A percentile compares a stretch with the other conserved stretches of the same genome.
These are phyloP conservation scores for Rhizophagus sp. DNA, from an alignment of 192 early-diverging fungal species.

Conservation along the genomic window DNA sequence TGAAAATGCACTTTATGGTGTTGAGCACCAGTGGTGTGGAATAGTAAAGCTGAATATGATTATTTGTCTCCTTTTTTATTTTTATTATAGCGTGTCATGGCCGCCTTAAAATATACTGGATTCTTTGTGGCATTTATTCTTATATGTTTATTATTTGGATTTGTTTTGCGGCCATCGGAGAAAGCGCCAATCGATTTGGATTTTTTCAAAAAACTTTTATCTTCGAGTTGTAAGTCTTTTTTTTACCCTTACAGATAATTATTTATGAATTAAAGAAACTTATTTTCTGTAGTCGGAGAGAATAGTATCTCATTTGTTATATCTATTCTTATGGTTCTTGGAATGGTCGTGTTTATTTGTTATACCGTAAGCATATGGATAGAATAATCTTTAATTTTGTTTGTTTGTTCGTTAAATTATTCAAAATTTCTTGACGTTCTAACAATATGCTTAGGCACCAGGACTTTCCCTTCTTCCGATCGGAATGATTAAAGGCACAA, in stretches of 20 bases:
- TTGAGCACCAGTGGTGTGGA: too few species aligned
- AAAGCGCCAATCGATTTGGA: slow-evolving; percentile 46
- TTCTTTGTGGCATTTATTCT: slow-evolving; percentile 53
- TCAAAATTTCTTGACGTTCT: background rate
- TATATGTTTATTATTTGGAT: slow-evolving; percentile 47
- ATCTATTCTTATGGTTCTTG: slow-evolving; percentile 47
- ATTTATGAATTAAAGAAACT: background rate
- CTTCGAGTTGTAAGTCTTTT: slow-evolving; percentile 43
- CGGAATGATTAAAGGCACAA: background rate
- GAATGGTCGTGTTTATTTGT: slow-evolving; percentile 53
- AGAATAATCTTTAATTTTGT: background rate
- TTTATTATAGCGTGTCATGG: slow-evolving; percentile 36
- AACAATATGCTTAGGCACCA: background rate
- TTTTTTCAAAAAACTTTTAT: slow-evolving; percentile 51
- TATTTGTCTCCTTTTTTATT: background rate
- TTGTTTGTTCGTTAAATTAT: background rate
- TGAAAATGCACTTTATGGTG: too few species aligned
- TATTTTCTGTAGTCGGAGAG: background rate
- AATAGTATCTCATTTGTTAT: slow-evolving; percentile 45
- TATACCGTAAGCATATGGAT: slow-evolving; percentile 48
- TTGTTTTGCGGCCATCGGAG: slow-evolving; percentile 48
- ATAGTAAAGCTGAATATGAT: background rate
- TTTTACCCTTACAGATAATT: background rate
- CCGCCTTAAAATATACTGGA: slow-evolving; percentile 56
- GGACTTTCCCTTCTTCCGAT: slow-evolving; percentile 11